Evolutionary conservation across 2,329 filamentous ascomycete genomes (phyloP).

Genomic region (Allantophomopsis lycopodina): DNA sequence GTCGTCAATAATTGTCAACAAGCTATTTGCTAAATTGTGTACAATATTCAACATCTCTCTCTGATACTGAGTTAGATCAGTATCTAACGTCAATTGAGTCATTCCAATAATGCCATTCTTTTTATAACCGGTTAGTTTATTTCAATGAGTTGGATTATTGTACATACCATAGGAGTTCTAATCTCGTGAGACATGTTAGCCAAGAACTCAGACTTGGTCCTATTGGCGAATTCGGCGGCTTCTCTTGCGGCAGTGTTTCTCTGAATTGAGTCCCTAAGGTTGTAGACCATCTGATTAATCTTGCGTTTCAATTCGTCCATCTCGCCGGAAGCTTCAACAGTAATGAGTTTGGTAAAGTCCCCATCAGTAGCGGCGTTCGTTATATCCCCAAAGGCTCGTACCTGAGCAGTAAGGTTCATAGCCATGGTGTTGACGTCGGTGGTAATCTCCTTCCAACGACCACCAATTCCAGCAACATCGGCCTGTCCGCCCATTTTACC

Average conservation of each 20-base stretch:
- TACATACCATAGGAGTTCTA: conserved; percentile 60
- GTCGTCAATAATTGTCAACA: conserved; percentile 92
- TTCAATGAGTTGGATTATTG: no score
- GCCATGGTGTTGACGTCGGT: conserved; percentile 28
- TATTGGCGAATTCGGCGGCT: conserved; percentile 90
- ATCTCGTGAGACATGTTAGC: conserved; percentile 99
- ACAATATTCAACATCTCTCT: conserved; percentile 98
- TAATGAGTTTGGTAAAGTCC: conserved; percentile 93
- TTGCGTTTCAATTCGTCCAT: conserved; percentile 99
- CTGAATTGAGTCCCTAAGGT: conserved; percentile 89
- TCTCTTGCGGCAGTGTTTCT: conserved; percentile 92
- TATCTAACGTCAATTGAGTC: conserved; percentile 93
- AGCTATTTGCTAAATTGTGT: conserved; percentile 88
- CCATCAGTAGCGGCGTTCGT: conserved; percentile 96
- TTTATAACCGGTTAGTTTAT: no score
- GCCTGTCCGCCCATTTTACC: conserved; percentile 98
- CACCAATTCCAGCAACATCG: conserved; percentile 82
- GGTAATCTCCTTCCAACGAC: conserved; percentile 96
- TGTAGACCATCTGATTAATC: conserved; percentile 99
- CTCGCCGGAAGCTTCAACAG: conserved; percentile 92
- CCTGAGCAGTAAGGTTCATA: conserved; percentile 80
- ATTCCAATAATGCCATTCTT: conserved; percentile 91
- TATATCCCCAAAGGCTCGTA: conserved; percentile 94
- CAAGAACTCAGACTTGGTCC: conserved; percentile 95
- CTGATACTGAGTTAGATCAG: conserved; percentile 86